Percentiles rank a stretch among this genome's conserved stretches.
phyloP scores from a whole-genome alignment of 306 rosid species.

The Carpinus viminea region DNA sequence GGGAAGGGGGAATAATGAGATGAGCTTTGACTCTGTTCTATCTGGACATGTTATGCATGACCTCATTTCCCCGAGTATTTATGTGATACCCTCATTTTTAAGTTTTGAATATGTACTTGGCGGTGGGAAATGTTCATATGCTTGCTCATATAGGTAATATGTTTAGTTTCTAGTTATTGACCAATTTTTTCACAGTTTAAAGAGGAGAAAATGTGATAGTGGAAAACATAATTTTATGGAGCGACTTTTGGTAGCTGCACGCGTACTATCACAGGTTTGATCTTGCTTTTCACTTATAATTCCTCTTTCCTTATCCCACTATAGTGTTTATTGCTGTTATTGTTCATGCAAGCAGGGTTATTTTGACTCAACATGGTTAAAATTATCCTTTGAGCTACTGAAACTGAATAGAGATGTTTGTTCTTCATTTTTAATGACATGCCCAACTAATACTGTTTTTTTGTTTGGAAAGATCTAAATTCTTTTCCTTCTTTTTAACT shows the following conservation, averaged over 20 bases:
- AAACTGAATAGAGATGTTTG: neutral
- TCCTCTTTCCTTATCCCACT: neutral
- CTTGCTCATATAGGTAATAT: conserved; percentile 7
- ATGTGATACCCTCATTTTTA: conserved; percentile 13
- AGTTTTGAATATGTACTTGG: conserved; percentile 4
- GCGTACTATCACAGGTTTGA: conserved; percentile 67
- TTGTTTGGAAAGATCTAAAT: neutral
- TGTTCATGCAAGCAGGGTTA: conserved; percentile 3
- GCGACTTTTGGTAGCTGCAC: conserved; percentile 74
- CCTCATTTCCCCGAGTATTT: neutral
- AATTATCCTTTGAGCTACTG: neutral
- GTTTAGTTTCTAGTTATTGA: conserved; percentile 15
- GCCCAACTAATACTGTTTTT: neutral
- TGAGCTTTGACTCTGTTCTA: neutral
- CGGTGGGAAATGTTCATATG: neutral
- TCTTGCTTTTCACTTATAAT: conserved; percentile 11
- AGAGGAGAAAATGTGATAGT: conserved; percentile 67
- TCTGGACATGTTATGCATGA: neutral
- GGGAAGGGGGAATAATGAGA: neutral
- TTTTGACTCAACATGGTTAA: neutral
- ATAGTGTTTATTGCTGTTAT: neutral
- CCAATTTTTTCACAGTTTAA: conserved; percentile 55
- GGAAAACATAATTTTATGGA: conserved; percentile 75
- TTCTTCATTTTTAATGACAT: neutral
- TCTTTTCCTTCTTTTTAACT: neutral